phyloP scores from a whole-genome alignment of 768 basidiomycete species.

The Termitomyces sp. region DNA sequence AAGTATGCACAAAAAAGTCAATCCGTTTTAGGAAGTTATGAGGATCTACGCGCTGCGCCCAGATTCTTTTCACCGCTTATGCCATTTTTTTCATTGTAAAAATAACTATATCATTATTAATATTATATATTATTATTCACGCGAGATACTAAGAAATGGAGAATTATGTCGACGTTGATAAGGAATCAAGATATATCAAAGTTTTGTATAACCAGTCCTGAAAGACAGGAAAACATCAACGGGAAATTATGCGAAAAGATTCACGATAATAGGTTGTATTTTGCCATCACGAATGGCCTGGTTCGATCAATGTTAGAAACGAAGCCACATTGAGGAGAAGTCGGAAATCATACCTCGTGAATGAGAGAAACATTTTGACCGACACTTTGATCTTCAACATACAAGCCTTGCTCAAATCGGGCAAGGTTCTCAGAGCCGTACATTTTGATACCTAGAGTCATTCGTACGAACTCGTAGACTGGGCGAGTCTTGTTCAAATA shows the following conservation, averaged over 20 bases:
- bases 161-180: no score
- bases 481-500: slow-evolving; percentile 64
- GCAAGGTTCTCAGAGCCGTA: slow-evolving; percentile 71
- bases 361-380: slow-evolving; percentile 72
- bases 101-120: no score
- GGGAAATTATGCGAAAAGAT: slow-evolving; percentile 22
- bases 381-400: slow-evolving; percentile 59
- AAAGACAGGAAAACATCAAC: not conserved
- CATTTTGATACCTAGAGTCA: slow-evolving; percentile 71
- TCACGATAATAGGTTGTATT: slow-evolving; percentile 37
- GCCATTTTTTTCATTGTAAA: no score
- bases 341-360: slow-evolving; percentile 52
- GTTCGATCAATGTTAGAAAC: not conserved
- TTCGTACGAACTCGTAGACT: slow-evolving; percentile 74
- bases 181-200: not conserved
- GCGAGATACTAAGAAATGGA: no score
- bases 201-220: not conserved
- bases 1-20: no score
- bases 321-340: not conserved
- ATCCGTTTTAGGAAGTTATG: no score
- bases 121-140: no score
- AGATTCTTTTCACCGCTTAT: no score
- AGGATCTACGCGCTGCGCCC: no score
- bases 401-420: slow-evolving; percentile 55
- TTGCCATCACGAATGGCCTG: slow-evolving; percentile 51